A percentile compares a stretch with the other conserved stretches of the same genome.
phyloP scores from a whole-genome alignment of 2,329 filamentous ascomycete genomes.

The Penicillium psychrosexuale region DNA sequence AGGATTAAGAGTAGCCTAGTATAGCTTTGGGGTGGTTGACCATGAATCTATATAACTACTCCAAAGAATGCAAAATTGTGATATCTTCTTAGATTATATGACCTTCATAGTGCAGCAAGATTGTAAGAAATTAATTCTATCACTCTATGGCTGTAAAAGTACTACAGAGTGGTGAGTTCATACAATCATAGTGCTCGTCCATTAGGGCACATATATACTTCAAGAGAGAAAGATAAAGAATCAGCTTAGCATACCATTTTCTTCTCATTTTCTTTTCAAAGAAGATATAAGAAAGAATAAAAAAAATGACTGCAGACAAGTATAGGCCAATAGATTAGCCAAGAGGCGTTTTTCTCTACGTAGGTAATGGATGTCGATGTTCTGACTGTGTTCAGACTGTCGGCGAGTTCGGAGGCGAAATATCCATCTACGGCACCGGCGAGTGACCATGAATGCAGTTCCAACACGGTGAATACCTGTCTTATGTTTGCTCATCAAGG shows the following conservation, averaged over 20 bases:
- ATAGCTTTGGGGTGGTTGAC: neutral
- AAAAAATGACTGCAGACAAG: neutral
- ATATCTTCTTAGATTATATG: neutral
- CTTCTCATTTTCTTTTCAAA: neutral
- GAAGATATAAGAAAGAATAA: neutral
- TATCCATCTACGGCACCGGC: neutral
- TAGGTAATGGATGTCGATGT: neutral
- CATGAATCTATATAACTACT: neutral
- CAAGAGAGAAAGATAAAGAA: neutral
- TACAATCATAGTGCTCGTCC: no score
- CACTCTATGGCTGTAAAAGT: neutral
- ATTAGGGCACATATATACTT: neutral
- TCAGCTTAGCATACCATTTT: neutral
- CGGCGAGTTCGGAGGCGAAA: neutral
- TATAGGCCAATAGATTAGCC: neutral
- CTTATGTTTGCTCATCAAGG: neutral
- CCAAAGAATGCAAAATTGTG: neutral
- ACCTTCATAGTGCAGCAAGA: accelerated
- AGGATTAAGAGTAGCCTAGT: neutral
- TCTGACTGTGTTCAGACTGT: no score
- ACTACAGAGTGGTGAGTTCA: neutral
- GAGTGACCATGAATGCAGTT: neutral
- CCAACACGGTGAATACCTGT: neutral
- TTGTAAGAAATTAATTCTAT: neutral
- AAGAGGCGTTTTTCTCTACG: no score